Percentiles rank a stretch among this genome's conserved stretches.
These are phyloP conservation scores for Aegilops sharonensis DNA, from an alignment of 176 grass and related monocot genomes.

Conservation along the genomic window DNA sequence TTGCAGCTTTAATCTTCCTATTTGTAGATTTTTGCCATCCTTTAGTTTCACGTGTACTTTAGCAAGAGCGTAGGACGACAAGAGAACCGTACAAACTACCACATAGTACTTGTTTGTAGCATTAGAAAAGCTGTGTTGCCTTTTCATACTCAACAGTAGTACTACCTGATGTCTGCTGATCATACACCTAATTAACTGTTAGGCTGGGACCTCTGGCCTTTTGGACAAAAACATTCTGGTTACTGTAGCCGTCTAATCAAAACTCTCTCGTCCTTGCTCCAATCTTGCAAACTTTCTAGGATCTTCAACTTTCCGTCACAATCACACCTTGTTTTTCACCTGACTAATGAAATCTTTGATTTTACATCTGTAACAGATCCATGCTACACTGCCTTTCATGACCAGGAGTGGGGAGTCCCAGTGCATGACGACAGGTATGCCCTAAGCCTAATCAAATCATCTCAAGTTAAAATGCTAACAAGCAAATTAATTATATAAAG, in stretches of 20 bases:
- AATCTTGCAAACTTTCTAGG: constrained; percentile 10
- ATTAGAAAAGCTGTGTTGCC: neutral
- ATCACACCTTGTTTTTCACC: constrained; percentile 19
- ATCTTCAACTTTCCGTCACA: neutral
- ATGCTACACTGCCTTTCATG: constrained; percentile 87
- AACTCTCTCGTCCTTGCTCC: neutral
- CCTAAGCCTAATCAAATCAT: constrained; percentile 15
- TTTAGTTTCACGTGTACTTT: constrained; percentile 13
- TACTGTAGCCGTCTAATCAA: neutral
- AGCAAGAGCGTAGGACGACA: neutral
- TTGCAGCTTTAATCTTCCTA: neutral
- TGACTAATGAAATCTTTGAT: constrained; percentile 28
- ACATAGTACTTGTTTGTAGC: neutral
- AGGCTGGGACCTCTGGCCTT: neutral
- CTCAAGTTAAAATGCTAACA: neutral
- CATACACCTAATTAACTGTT: constrained; percentile 29
- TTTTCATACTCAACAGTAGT: constrained; percentile 4
- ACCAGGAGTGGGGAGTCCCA: constrained; percentile 89
- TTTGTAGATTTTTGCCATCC: neutral
- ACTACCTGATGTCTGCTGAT: constrained; percentile 11
- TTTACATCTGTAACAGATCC: constrained; percentile 64
- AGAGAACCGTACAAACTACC: neutral
- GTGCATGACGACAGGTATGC: constrained; percentile 93
- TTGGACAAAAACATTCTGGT: constrained; percentile 21
- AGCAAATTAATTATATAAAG: constrained; percentile 39